phyloP scores from a whole-genome alignment of 306 rosid species.

The Prunus fruticosa region DNA sequence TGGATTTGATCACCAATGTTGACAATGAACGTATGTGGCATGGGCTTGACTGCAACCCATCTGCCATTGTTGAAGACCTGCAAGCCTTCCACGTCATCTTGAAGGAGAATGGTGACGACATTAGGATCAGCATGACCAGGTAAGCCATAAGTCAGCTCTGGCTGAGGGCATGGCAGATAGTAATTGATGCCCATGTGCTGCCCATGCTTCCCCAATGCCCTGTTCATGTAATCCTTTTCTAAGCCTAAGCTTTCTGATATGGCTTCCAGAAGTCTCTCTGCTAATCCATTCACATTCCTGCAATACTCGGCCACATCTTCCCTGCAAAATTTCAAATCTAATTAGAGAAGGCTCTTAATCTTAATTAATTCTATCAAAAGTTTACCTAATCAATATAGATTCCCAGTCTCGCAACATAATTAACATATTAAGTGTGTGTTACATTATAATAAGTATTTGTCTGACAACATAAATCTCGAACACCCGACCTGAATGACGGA shows the following conservation, averaged over 20 bases:
- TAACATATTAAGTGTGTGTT: background rate
- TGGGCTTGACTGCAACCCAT: constrained; percentile 30
- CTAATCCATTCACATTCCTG: constrained; percentile 12
- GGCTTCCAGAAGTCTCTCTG: constrained; percentile 11
- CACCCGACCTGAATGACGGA: constrained; percentile 16
- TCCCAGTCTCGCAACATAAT: background rate
- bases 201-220: constrained; percentile 24
- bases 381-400: too few species aligned
- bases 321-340: background rate
- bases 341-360: background rate
- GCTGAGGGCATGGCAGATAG: constrained; percentile 30
- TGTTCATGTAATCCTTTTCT: constrained; percentile 20
- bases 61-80: constrained; percentile 22
- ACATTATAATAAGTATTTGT: too few species aligned
- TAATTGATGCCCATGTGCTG: constrained; percentile 35
- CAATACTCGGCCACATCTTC: constrained; percentile 19
- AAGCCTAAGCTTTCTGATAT: constrained; percentile 33
- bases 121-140: constrained; percentile 29
- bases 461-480: too few species aligned
- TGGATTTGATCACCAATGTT: constrained; percentile 34
- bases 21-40: constrained; percentile 21
- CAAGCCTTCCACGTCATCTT: constrained; percentile 31
- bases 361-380: too few species aligned
- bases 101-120: constrained; percentile 30
- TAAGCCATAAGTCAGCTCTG: constrained; percentile 28